Evolutionary conservation across 2,329 filamentous ascomycete genomes (phyloP).

Genomic region (Alternaria brassicicola): DNA sequence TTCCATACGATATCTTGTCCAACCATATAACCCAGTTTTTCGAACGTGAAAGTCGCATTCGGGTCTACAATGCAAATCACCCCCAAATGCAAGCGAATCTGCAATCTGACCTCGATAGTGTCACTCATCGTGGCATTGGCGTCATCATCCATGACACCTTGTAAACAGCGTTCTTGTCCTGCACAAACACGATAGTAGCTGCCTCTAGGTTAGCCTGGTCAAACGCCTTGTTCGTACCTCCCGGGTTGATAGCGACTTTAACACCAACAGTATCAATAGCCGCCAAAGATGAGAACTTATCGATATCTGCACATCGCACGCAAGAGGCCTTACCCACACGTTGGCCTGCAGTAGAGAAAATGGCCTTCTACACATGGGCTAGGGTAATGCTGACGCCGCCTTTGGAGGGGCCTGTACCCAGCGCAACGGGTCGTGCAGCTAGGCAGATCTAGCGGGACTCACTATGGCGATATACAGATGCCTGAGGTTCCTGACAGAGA

Average conservation of each 20-base stretch:
- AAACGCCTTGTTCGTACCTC: constrained; percentile 21
- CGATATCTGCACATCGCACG: constrained; percentile 14
- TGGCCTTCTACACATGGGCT: constrained; percentile 8
- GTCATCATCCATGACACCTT: constrained; percentile 17
- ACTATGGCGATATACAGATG: too few relatives aligned
- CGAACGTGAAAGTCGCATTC: constrained; percentile 18
- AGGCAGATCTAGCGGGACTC: too few relatives aligned
- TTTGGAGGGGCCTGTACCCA: too few relatives aligned
- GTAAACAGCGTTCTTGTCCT: constrained; percentile 20
- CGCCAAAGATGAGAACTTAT: constrained; percentile 10
- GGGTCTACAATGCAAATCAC: constrained; percentile 14
- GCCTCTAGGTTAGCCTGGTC: constrained; percentile 17
- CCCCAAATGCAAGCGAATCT: constrained; percentile 15
- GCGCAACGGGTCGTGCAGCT: too few relatives aligned
- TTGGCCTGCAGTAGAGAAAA: constrained; percentile 16
- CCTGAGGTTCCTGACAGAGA: too few relatives aligned
- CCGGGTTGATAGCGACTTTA: constrained; percentile 17
- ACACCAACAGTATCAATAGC: constrained; percentile 19
- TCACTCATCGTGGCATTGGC: constrained; percentile 23
- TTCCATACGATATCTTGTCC: constrained; percentile 18
- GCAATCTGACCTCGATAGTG: constrained; percentile 20
- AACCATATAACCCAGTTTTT: constrained; percentile 19
- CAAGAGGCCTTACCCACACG: constrained; percentile 19
- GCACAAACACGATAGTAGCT: constrained; percentile 13
- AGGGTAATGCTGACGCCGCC: constrained; percentile 22